Percentiles rank a stretch among this genome's conserved stretches.
Conservation (phyloP, 768 basidiomycete species). For the Sporobolomyces phaffii region DNA sequence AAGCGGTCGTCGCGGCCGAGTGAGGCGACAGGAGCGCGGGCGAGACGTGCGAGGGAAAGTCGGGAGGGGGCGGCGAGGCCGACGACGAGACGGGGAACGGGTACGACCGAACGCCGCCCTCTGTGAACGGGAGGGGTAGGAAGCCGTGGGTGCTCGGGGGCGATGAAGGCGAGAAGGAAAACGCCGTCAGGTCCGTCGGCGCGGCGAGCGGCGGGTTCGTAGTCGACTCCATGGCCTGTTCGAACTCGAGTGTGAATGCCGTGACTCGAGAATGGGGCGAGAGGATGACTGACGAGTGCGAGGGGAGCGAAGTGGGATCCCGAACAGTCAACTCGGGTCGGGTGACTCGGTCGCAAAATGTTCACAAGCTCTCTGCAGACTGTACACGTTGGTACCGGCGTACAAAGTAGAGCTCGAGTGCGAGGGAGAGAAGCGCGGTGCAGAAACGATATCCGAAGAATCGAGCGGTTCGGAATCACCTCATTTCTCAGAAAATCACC, state of each 20-base stretch:
- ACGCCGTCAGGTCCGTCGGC: conserved; percentile 11
- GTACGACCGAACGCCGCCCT: neutral
- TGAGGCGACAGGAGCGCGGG: conserved; percentile 27
- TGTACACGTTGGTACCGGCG: no score
- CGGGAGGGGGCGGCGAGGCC: neutral
- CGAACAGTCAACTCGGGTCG: no score
- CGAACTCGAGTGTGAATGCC: neutral
- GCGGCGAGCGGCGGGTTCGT: neutral
- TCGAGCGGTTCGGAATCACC: no score
- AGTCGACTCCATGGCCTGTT: conserved; percentile 11
- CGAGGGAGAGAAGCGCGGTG: no score
- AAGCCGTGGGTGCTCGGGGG: conserved; percentile 8
- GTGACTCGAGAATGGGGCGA: no score
- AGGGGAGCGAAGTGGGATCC: no score
- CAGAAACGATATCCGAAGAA: no score
- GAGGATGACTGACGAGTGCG: no score
- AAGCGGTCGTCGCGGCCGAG: conserved; percentile 9
- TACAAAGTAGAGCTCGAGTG: no score
- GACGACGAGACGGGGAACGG: conserved; percentile 9
- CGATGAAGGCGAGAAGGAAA: conserved; percentile 29
- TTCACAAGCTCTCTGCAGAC: no score
- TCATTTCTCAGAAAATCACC: no score
- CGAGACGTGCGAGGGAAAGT: conserved; percentile 19
- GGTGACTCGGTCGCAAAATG: no score
- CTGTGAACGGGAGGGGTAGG: neutral